Base-by-base conservation (phyloP, 1,284 basidiomycete species). In the Rhodotorula sp. region DNA sequence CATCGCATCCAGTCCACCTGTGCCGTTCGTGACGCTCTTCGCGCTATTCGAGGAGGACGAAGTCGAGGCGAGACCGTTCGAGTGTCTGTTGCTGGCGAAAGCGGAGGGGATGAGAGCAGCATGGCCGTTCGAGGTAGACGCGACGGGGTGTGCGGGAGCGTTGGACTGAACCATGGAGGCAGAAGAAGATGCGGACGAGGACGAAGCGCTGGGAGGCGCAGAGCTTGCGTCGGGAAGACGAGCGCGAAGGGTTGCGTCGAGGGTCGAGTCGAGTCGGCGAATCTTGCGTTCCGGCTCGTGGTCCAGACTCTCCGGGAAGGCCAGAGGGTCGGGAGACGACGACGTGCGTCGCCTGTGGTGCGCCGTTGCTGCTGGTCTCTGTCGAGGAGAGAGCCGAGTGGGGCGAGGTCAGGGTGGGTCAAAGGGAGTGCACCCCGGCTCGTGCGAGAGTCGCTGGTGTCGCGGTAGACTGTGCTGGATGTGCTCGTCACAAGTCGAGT, bases 1-100 rank as follows among this genome's bases (percentile, higher is more conserved):
- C 56, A 44, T 61, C 49, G 66, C 63, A 27, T 73, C 72, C 44
- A 53, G 29, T 20, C 44, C 32, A 10, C 22, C 32, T 7, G 27
- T 29, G 13, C 7, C 27, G n/a, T 10, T 52, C 51, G 51, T 22
- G 8, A n/a, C 34, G 55, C 27, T 59, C 57, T 36, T 27, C 10
- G 36, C 24, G 19, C 9, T 34, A 3, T 9, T 22, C 30, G 13
- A 44, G 7, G 13, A 29, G n/a, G 13, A 6, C 20, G n/a, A 20
- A 10, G 20, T 11, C 36, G 22, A 46, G 29, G 27, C 27, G 27
- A 27, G 20, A 30, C 47, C 51, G 36, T 49, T 60, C 59, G 62
- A 58, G 27, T 58, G 59, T 13, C 65, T 59, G 51, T 61, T 61
- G 34, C 29, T 49, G 11, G 22, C 22, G 46, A 39, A 44, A 30